Evolutionary conservation across 306 rosid species (phyloP).

Genomic region (Acacia acuminata): DNA sequence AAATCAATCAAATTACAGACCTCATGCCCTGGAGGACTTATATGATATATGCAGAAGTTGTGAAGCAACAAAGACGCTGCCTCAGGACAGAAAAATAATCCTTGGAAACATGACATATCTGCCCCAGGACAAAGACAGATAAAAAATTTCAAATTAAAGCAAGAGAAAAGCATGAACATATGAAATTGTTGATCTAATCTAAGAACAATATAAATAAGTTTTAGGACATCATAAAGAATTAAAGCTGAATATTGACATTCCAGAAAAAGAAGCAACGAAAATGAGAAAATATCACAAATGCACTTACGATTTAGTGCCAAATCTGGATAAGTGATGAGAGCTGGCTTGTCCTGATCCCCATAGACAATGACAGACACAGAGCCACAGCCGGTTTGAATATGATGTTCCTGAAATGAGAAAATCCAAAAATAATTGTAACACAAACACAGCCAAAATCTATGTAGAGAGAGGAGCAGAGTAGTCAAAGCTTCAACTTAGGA

Average conservation of each 20-base stretch:
- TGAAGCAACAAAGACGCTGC: slow-evolving; percentile 92
- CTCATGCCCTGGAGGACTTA: slow-evolving; percentile 98
- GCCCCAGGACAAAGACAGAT: slow-evolving; percentile 34
- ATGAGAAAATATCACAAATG: not conserved
- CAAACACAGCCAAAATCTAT: not conserved
- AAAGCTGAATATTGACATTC: not conserved
- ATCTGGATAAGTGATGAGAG: slow-evolving; percentile 90
- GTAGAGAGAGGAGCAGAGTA: slow-evolving; percentile 6
- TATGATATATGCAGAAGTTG: slow-evolving; percentile 93
- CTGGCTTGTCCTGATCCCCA: slow-evolving; percentile 89
- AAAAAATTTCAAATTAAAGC: slow-evolving; percentile 14
- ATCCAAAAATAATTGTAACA: slow-evolving; percentile 6
- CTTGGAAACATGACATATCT: slow-evolving; percentile 96
- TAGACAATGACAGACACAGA: slow-evolving; percentile 80
- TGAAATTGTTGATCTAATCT: not conserved
- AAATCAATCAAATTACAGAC: slow-evolving; percentile 54
- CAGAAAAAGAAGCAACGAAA: not conserved
- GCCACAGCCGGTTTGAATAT: slow-evolving; percentile 78
- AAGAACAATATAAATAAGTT: slow-evolving; percentile 13
- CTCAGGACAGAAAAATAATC: slow-evolving; percentile 90
- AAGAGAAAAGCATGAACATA: slow-evolving; percentile 1
- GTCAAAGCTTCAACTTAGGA: slow-evolving; percentile 11
- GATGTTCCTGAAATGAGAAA: slow-evolving; percentile 64
- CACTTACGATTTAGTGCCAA: slow-evolving; percentile 80
- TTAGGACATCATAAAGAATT: not conserved